A percentile compares a stretch with the other conserved stretches of the same genome.
phyloP scores from a whole-genome alignment of 2,329 filamentous ascomycete genomes.

The Fonsecaea pugnacius region DNA sequence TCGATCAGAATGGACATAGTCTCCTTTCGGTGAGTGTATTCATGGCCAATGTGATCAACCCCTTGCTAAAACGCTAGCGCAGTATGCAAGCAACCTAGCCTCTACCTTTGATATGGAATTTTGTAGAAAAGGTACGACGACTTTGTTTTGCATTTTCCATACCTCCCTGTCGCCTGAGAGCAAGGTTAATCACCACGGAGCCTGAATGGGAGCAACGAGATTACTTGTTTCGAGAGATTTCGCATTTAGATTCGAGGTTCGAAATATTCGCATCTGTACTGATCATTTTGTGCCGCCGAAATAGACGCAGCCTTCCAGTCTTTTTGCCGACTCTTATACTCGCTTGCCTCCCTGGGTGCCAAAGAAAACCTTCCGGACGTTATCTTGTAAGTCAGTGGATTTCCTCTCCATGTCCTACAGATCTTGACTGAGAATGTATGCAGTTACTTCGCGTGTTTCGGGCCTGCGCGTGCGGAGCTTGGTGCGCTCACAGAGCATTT shows the following conservation, averaged over 20 bases:
- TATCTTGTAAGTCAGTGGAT: background rate
- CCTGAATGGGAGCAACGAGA: background rate
- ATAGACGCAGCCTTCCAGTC: background rate
- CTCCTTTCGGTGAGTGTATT: conserved; percentile 2
- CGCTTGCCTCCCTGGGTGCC: background rate
- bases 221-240: background rate
- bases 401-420: background rate
- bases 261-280: background rate
- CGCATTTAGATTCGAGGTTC: background rate
- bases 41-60: background rate
- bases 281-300: background rate
- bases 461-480: background rate
- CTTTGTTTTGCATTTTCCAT: background rate
- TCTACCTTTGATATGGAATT: background rate
- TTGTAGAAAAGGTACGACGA: background rate
- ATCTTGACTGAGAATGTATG: background rate
- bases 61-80: background rate
- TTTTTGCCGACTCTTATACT: background rate
- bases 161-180: background rate
- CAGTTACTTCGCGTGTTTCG: background rate
- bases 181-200: background rate
- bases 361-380: background rate
- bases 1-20: background rate
- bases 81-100: background rate
- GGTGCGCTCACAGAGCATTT: background rate